These are phyloP conservation scores for Marasmius fiardii DNA, from an alignment of 1,284 basidiomycete genomes.

Conservation along the genomic window DNA sequence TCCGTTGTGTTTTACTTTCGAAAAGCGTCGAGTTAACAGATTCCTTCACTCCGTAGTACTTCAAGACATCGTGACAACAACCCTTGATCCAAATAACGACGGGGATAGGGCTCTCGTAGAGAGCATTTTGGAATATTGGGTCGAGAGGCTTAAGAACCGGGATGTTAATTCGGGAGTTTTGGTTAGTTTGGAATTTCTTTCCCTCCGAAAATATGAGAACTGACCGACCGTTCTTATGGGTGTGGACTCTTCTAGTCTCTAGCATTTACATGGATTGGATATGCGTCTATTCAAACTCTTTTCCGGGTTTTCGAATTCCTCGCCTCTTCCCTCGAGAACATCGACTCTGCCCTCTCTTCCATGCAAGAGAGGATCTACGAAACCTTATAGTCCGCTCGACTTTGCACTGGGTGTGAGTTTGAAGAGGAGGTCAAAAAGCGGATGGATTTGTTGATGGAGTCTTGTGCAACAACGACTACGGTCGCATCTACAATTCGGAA, in stretches of 20 bases:
- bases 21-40: not conserved
- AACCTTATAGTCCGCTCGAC: conserved; percentile 1
- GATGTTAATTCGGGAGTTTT: not conserved
- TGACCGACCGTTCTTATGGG: not conserved
- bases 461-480: conserved; percentile 24
- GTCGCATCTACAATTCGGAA: conserved; percentile 37
- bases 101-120: not conserved
- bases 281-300: conserved; percentile 24
- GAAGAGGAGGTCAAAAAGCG: conserved; percentile 24
- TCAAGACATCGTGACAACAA: not conserved
- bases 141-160: not conserved
- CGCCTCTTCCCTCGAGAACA: not conserved
- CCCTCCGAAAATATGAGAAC: not conserved
- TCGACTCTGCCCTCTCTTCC: not conserved
- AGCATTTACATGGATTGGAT: conserved; percentile 11
- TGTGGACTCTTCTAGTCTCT: not conserved
- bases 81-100: not conserved
- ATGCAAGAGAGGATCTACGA: not conserved
- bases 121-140: not conserved
- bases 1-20: not conserved
- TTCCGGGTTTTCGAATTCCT: conserved; percentile 32
- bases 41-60: not conserved
- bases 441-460: conserved; percentile 31
- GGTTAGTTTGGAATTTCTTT: not conserved
- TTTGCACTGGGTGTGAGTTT: conserved; percentile 16